Conservation (phyloP, 1,139 yeast species). For the Geotrichum klebahnii region DNA sequence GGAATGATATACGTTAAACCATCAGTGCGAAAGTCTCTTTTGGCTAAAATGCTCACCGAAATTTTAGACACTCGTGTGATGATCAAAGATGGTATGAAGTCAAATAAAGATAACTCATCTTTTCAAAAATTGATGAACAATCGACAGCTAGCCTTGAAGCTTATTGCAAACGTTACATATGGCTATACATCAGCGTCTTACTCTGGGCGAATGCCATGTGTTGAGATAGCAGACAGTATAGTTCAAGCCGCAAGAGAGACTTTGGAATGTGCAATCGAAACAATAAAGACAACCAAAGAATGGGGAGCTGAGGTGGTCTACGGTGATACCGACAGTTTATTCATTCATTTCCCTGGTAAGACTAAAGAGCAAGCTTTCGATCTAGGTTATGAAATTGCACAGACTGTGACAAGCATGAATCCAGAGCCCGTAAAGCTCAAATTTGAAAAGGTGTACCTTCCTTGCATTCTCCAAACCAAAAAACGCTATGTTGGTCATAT, state of each 20-base stretch:
- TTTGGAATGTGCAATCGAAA: conserved; percentile 61
- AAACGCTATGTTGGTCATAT: conserved; percentile 87
- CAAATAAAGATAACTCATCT: conserved; percentile 43
- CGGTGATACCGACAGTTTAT: conserved; percentile 93
- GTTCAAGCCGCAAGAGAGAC: conserved; percentile 89
- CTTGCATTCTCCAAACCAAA: conserved; percentile 75
- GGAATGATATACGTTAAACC: conserved; percentile 74
- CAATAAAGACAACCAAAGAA: conserved; percentile 54
- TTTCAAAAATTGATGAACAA: conserved; percentile 61
- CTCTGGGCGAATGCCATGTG: conserved; percentile 95
- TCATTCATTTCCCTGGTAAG: conserved; percentile 85
- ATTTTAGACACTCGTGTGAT: conserved; percentile 73
- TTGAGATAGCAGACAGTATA: conserved; percentile 91
- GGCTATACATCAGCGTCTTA: conserved; percentile 93
- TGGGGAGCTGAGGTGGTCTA: conserved; percentile 94
- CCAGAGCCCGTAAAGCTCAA: conserved; percentile 80
- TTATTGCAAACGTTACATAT: conserved; percentile 92
- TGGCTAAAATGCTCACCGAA: conserved; percentile 82
- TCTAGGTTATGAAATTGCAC: conserved; percentile 68
- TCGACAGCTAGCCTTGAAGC: conserved; percentile 78
- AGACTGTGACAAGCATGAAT: conserved; percentile 56
- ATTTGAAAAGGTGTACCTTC: conserved; percentile 89
- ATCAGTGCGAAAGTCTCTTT: conserved; percentile 60
- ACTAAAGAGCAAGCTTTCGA: conserved; percentile 70
- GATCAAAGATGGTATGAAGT: conserved; percentile 69